A percentile compares a stretch with the other conserved stretches of the same genome.
These are phyloP conservation scores for Cytospora piceae DNA, from an alignment of 2,329 filamentous ascomycete genomes.

Conservation along the genomic window DNA sequence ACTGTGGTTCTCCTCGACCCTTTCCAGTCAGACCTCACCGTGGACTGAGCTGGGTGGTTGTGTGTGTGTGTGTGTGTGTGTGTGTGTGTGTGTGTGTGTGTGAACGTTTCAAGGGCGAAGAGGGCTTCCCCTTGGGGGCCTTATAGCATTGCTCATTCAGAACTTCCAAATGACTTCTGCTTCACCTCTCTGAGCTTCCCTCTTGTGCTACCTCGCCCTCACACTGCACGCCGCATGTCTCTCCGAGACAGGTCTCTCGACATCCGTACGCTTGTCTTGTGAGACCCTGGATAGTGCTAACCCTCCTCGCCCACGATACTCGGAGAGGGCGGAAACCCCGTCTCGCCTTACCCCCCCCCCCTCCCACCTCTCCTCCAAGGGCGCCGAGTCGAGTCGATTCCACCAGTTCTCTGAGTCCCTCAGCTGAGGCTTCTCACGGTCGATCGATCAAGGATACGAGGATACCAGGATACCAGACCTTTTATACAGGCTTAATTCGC, in stretches of 20 bases:
- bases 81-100: too few species aligned
- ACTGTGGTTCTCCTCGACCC: not conserved
- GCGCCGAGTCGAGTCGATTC: not conserved
- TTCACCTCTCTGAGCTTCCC: slow-evolving; percentile 9
- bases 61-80: not conserved
- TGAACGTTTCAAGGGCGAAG: not conserved
- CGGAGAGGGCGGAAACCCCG: slow-evolving; percentile 23
- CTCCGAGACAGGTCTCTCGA: slow-evolving; percentile 24
- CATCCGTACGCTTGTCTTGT: slow-evolving; percentile 20
- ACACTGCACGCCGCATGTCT: slow-evolving; percentile 12
- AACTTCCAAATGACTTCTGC: slow-evolving; percentile 12
- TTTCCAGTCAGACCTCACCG: not conserved
- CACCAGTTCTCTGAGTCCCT: not conserved
- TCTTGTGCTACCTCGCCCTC: slow-evolving; percentile 15
- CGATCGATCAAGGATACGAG: slow-evolving; percentile 26
- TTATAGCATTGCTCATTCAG: slow-evolving; percentile 18
- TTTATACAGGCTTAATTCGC: slow-evolving; percentile 27
- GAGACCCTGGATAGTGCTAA: slow-evolving; percentile 24
- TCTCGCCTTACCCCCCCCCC: slow-evolving; percentile 14
- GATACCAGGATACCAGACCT: slow-evolving; percentile 1
- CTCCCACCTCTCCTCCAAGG: slow-evolving; percentile 1
- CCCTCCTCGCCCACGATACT: slow-evolving; percentile 20
- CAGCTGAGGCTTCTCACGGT: slow-evolving; percentile 9
- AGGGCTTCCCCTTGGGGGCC: not conserved
- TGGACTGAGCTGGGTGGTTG: too few species aligned